phyloP scores from a whole-genome alignment of 208 protist genomes.

The Trypanosoma cruzi region DNA sequence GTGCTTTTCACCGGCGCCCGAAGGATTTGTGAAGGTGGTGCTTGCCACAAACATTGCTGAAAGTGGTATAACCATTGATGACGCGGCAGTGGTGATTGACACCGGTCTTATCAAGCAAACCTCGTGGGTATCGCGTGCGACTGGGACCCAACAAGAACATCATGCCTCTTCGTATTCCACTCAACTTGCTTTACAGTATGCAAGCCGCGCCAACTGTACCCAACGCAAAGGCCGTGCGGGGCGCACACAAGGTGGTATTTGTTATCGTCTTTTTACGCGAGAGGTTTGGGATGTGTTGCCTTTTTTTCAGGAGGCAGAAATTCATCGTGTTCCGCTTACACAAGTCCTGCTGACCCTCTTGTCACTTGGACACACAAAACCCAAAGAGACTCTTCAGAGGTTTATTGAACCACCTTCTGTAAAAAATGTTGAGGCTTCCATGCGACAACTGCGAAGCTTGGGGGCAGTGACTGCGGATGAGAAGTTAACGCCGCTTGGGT shows the following conservation, averaged over 20 bases:
- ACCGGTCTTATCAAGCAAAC: constrained; percentile 94
- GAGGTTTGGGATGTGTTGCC: constrained; percentile 58
- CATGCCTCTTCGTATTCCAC: constrained; percentile 82
- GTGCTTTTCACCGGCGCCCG: constrained; percentile 90
- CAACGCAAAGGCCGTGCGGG: constrained; percentile 99
- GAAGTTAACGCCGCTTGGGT: constrained; percentile 86
- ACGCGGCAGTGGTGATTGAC: constrained; percentile 96
- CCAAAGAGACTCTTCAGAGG: constrained; percentile 68
- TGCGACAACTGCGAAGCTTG: constrained; percentile 61
- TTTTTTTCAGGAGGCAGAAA: constrained; percentile 90
- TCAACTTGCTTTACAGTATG: constrained; percentile 72
- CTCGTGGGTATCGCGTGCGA: constrained; percentile 39
- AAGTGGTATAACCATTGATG: constrained; percentile 96
- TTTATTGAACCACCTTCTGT: constrained; percentile 78
- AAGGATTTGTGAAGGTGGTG: constrained; percentile 92
- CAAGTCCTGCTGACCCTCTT: constrained; percentile 91
- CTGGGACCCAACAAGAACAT: constrained; percentile 38
- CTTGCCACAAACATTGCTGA: constrained; percentile 98
- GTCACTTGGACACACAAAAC: constrained; percentile 61
- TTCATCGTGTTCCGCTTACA: constrained; percentile 94
- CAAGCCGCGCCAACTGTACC: constrained; percentile 95
- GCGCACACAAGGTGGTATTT: constrained; percentile 97
- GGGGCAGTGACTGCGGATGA: constrained; percentile 56
- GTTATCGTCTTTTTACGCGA: constrained; percentile 97
- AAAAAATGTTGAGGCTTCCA: constrained; percentile 61